Conservation (phyloP, 768 basidiomycete genomes). For the Kwoniella heveanensis region DNA sequence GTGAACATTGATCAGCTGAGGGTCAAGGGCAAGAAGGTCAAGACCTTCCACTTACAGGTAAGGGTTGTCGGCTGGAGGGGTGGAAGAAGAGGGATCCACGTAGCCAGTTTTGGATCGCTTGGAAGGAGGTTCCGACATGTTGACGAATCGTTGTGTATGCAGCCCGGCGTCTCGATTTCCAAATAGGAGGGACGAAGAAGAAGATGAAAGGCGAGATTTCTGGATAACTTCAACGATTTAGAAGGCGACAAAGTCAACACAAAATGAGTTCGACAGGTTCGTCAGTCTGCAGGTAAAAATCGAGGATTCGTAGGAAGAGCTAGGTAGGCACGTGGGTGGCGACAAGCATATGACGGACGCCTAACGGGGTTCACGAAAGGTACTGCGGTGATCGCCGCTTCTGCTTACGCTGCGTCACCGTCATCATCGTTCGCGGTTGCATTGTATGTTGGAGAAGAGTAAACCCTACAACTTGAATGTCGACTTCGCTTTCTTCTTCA, state of each 20-base stretch:
- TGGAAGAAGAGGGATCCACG: constrained; percentile 22
- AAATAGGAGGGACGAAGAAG: not conserved
- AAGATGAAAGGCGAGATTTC: not conserved
- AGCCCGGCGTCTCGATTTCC: not conserved
- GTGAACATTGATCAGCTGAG: constrained; percentile 1
- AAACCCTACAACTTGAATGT: too few species aligned
- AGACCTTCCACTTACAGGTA: constrained; percentile 45
- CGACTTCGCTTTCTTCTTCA: constrained; percentile 4
- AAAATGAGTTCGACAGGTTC: not conserved
- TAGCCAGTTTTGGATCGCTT: constrained; percentile 28
- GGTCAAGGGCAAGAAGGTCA: not conserved
- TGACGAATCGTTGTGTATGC: not conserved
- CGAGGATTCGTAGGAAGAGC: constrained; percentile 8
- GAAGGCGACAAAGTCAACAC: not conserved
- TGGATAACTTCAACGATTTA: too few species aligned
- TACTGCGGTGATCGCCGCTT: not conserved
- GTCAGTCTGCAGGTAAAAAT: not conserved
- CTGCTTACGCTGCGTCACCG: constrained; percentile 26
- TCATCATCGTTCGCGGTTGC: not conserved
- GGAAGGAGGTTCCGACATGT: constrained; percentile 29
- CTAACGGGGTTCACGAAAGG: too few species aligned
- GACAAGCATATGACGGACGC: too few species aligned
- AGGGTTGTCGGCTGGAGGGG: constrained; percentile 43
- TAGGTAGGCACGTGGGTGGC: constrained; percentile 21
- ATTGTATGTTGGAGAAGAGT: too few species aligned